A percentile compares a stretch with the other conserved stretches of the same genome.
phyloP scores from a whole-genome alignment of 164 flowering plant species.

The Brasenia schreberi region DNA sequence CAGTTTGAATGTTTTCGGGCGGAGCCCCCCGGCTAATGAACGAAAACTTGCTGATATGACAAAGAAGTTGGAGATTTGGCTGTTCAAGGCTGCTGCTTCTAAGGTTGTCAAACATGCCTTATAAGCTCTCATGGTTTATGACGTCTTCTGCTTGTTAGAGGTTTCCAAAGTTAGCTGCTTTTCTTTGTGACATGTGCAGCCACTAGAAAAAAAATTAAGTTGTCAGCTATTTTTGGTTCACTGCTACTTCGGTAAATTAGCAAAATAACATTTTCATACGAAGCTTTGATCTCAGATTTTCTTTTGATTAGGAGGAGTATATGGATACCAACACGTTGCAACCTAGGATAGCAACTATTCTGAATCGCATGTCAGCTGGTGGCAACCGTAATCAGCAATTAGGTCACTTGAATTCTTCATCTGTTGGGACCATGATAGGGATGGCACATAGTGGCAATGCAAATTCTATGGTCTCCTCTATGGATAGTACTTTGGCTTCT shows the following conservation, averaged over 20 bases:
- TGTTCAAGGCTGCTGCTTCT: constrained; percentile 39
- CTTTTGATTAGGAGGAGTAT: constrained; percentile 8
- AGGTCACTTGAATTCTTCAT: neutral
- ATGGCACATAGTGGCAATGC: neutral
- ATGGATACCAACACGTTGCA: constrained; percentile 1
- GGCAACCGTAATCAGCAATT: constrained; percentile 19
- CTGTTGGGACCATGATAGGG: neutral
- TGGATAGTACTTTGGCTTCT: neutral
- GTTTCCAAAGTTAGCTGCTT: neutral
- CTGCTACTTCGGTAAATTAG: neutral
- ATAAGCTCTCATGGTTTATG: neutral
- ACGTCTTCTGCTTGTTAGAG: neutral
- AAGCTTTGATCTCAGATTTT: neutral
- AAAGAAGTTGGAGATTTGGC: constrained; percentile 60
- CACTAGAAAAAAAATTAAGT: neutral
- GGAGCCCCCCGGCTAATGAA: constrained; percentile 8
- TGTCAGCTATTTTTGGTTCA: neutral
- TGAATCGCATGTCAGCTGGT: constrained; percentile 1
- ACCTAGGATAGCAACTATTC: neutral
- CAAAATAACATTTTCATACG: neutral
- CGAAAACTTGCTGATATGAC: constrained; percentile 39
- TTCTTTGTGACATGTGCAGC: neutral
- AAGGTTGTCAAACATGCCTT: constrained; percentile 29
- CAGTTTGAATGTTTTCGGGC: constrained; percentile 9
- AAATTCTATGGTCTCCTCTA: neutral